Evolutionary conservation across 1,284 basidiomycete species (phyloP), one percentile per base, ranked within the genome.

Genomic region (Cutaneotrichosporon sp.): DNA sequence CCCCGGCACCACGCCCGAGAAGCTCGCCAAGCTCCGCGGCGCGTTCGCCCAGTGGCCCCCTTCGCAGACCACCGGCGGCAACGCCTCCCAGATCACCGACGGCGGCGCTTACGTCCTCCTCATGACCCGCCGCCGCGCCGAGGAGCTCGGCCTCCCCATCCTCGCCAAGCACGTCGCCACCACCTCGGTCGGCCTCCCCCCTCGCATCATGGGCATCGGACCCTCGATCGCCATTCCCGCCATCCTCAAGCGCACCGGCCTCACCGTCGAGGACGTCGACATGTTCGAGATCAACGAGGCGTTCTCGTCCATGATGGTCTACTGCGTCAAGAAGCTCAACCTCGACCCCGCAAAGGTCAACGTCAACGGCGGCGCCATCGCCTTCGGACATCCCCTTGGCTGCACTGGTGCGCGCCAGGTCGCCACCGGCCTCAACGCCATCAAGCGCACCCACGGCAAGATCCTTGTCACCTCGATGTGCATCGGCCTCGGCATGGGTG

Each of bases 391-490:
- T 65, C 79, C 79, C 57, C 69, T 81, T 86, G 87, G 92, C 60
- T 89, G 88, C 71, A 97, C 94, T 25, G 94, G 94, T 69, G 88
- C 88, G 10, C 84, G 94, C 54, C 90, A 95, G 78, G 83, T 97
- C 56, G 92, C 88, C 16, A 97, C 95, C 0, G 92, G 90, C 11
- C 82, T 97, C 34, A 86, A 89, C 66, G 92, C 94, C 73, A 82
- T 95, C 47, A 83, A 86, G 67, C 84, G 92, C 63, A 84, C 90
- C 63, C 83, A 87, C 56, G 87, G 87, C 67, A 92, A 92, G 85
- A 88, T 92, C 59, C 92, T 95, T 68, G 88, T 92, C 50, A 92
- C 92, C 1, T 90, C 87, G 71, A 98, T 98, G 95, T 98, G 95
- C 79, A 91, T 97, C 72, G 95, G 94, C 20, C 87, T 86, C 38